Evolutionary conservation across 108 stramenopile genomes (phyloP).

Genomic region (Mayamaea pseudoterrestris): DNA sequence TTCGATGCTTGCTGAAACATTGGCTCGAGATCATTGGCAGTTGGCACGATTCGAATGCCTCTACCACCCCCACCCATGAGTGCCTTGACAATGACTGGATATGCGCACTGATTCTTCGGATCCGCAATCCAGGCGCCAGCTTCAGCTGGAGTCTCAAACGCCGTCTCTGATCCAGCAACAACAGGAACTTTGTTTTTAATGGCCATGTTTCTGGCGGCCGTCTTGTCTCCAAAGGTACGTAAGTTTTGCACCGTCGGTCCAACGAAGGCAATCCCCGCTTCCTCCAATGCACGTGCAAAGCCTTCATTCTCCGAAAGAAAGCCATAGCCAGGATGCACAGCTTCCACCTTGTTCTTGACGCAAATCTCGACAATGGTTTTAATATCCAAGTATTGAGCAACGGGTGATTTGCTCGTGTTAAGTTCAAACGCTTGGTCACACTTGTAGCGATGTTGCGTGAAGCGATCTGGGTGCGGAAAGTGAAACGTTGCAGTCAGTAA

Average conservation of each 20-base stretch:
- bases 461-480: constrained; percentile 45
- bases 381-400: constrained; percentile 89
- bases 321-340: constrained; percentile 89
- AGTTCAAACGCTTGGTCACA: constrained; percentile 82
- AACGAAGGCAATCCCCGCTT: constrained; percentile 79
- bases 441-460: constrained; percentile 95
- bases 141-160: constrained; percentile 68
- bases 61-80: constrained; percentile 80
- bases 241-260: constrained; percentile 89
- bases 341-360: constrained; percentile 67
- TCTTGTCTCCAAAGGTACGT: constrained; percentile 84
- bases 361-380: constrained; percentile 73
- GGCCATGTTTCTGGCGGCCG: constrained; percentile 79
- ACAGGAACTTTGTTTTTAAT: constrained; percentile 78
- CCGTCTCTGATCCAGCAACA: constrained; percentile 80
- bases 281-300: constrained; percentile 59
- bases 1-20: constrained; percentile 65
- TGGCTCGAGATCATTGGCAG: constrained; percentile 43
- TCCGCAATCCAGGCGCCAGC: constrained; percentile 70
- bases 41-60: constrained; percentile 90
- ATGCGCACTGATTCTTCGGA: constrained; percentile 55
- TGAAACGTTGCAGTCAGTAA: no score
- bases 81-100: constrained; percentile 96
- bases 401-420: constrained; percentile 45
- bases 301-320: constrained; percentile 75